Conservation (phyloP, 176 grass and related monocot genomes). For the barley (Hordeum vulgare) region MorexV3_pseudomolecules_assembly NC_058524.1:601970020-601970519, state of each 20-base stretch:
- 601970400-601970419: conserved; percentile 72
- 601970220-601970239: conserved; percentile 26
- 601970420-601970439: conserved; percentile 38
- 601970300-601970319: conserved; percentile 60
- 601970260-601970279: conserved; percentile 65
- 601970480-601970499: not conserved
- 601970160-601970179: not conserved
- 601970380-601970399: conserved; percentile 36
- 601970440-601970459: not conserved
- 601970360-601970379: conserved; percentile 87
- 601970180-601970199: not conserved
- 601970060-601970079: conserved; percentile 25
- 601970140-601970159: not conserved
- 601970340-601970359: conserved; percentile 94
- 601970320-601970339: conserved; percentile 65
- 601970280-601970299: conserved; percentile 93
- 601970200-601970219: not conserved
- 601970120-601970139: conserved; percentile 7
- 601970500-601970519: not conserved
- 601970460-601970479: not conserved
- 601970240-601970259: conserved; percentile 46
- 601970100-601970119: conserved; percentile 8
- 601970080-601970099: not conserved
- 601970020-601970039: not conserved
- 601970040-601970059: not conserved